Evolutionary conservation across 106 monocot species (phyloP), one percentile per base, ranked within the genome.

Genomic region (Dendrobium officinale): DNA sequence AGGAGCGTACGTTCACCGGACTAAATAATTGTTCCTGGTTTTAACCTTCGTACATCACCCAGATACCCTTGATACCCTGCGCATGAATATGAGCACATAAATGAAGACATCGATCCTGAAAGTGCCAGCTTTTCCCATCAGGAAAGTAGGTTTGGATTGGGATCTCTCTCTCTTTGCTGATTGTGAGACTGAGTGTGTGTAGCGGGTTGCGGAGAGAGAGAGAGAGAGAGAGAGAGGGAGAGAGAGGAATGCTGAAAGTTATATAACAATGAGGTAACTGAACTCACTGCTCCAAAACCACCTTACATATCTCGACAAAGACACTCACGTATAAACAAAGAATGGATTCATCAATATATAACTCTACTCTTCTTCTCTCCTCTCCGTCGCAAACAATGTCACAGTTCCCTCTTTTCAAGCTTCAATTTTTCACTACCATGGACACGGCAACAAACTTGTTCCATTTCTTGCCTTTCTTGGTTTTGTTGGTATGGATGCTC

Each of bases 401-500:
- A 73, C 49, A 72, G 55, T 45, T 4, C 47, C 67, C 76, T n/a
- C 22, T 15, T 4, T 20, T 20, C 76, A 22, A 47, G 47, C 49
- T 44, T 22, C 20, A 43, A 2, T 22, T 18, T 24, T 79, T 20
- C 40, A 37, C 70, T 67, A 24, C 54, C 42, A 80, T 80, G 85
- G 85, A 80, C 80, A 20, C 72, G 0, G 41, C 11, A 13, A 9
- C 73, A 51, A 73, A 85, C 29, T 74, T 68, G 59, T 42, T 77
- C 45, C n/a, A 75, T 40, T 6, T 67, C 2, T 42, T 33, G 19
- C 26, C 78, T 24, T 86, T 87, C 82, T 67, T 68, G 26, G 19
- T 90, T 42, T 55, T 86, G 0, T 18, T 81, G 4, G 37, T 55
- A 43, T 90, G 87, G 87, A 10, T 85, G 29, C 11, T 72, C 3